Conservation (phyloP, 495 filamentous ascomycete species). For the Letharia lupina region DNA sequence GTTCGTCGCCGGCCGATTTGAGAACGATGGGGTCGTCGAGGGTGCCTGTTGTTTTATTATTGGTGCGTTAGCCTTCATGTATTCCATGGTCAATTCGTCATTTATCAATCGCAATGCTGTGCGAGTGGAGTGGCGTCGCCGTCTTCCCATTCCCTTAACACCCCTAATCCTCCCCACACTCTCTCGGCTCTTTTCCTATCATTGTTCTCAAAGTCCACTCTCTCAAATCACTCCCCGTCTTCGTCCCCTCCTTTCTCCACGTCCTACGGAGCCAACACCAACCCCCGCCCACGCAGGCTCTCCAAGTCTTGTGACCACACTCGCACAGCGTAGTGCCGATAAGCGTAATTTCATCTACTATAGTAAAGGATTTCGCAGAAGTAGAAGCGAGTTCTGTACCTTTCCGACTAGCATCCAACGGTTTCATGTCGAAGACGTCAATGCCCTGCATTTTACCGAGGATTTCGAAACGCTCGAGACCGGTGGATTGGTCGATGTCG, state of each 20-base stretch:
- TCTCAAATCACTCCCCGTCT: background rate
- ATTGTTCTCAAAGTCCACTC: background rate
- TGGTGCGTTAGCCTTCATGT: background rate
- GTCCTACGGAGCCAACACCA: background rate
- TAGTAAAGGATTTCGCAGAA: background rate
- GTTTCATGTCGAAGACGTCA: slow-evolving; percentile 97
- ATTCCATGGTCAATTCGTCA: background rate
- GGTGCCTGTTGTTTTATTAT: slow-evolving; percentile 52
- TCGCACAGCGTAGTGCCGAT: background rate
- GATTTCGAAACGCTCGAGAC: slow-evolving; percentile 96
- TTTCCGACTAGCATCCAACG: slow-evolving; percentile 80
- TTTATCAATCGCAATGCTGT: background rate
- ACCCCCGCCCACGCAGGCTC: background rate
- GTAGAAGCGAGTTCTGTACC: slow-evolving; percentile 38
- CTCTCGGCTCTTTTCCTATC: background rate
- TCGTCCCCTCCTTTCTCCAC: background rate
- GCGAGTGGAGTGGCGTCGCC: background rate
- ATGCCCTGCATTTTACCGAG: slow-evolving; percentile 98
- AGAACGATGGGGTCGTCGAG: slow-evolving; percentile 83
- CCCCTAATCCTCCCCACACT: background rate
- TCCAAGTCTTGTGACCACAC: background rate
- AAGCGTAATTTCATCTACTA: background rate
- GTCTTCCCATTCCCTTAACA: background rate
- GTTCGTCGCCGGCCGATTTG: slow-evolving; percentile 85
- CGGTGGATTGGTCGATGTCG: slow-evolving; percentile 89